These are phyloP conservation scores for Ogataea paraovalis DNA, from an alignment of 805 yeast species.

Conservation along the genomic window DNA sequence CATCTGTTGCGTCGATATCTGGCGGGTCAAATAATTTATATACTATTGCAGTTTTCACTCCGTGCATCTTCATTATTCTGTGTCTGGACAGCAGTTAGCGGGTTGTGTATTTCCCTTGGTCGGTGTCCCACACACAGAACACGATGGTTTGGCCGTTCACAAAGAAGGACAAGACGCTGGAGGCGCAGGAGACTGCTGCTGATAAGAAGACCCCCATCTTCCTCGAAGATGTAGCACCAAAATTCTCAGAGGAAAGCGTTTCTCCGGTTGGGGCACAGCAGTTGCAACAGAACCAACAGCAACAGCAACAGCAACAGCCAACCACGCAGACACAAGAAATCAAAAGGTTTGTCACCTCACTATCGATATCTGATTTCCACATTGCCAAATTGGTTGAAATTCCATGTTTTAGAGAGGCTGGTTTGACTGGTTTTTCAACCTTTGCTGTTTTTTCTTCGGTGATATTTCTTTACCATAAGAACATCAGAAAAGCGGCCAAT, in stretches of 20 bases:
- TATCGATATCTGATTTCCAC: constrained; percentile 49
- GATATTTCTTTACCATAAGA: constrained; percentile 63
- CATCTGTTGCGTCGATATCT: neutral
- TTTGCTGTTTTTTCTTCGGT: constrained; percentile 67
- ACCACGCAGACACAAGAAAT: constrained; percentile 22
- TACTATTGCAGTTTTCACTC: too few relatives aligned
- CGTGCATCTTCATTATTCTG: too few relatives aligned
- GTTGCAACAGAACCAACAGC: constrained; percentile 14
- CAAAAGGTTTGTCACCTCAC: constrained; percentile 20
- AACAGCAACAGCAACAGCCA: neutral
- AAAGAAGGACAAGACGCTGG: constrained; percentile 2
- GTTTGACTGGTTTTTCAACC: constrained; percentile 67
- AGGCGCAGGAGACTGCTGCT: neutral
- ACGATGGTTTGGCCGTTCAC: constrained; percentile 23
- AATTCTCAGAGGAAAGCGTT: constrained; percentile 28
- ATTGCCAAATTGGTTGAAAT: constrained; percentile 48
- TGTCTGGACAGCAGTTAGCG: too few relatives aligned
- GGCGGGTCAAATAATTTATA: too few relatives aligned
- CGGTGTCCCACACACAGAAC: too few relatives aligned
- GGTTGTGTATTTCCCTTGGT: too few relatives aligned
- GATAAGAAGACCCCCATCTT: constrained; percentile 26
- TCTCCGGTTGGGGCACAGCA: neutral
- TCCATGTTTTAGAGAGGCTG: constrained; percentile 81
- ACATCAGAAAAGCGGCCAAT: constrained; percentile 58
- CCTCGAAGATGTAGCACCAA: constrained; percentile 51